Base-by-base conservation (phyloP, 768 basidiomycete species). In the Amanita thiersii region DNA sequence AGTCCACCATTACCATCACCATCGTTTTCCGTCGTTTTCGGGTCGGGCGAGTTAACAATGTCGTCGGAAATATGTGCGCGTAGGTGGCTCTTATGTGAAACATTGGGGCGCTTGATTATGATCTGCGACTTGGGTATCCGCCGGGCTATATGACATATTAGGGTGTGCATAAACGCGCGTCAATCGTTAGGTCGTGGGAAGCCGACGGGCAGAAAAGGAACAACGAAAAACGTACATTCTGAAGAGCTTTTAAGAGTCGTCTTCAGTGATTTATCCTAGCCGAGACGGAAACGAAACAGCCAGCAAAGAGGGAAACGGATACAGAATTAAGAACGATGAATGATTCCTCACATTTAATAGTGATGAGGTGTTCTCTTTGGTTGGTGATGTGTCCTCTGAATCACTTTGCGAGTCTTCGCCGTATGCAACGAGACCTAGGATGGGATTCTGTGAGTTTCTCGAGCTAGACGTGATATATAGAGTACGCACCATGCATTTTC, bases 301-400 rank as follows among this genome's bases (percentile, higher is more conserved):
- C 66, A 76, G 65, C 66, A 74, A 73, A 71, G 66, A 77, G 79
- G 77, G 75, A 80, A 81, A 77, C 69, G 61, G 61, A 50, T 52
- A 62, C 47, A 56, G 50, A 32, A 43, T 45, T 52, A 48, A 50
- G 45, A 50, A 53, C 61, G 56, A 56, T 52, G 60, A 69, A 64
- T n/a, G n/a, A 62, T 59, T 66, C 75, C 81, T 82, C 75, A 82
- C 81, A 81, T 79, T 66, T 51, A 63, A 51, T 45, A 49, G 43
- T 14, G 40, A 43, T n/a, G 41, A 26, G 23, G 28, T 32, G n/a
- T 37, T 52, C 31, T 56, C 56, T 32, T 60, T 56, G 32, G 54
- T 51, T n/a, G 61, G 55, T 3, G 65, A 52, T 29, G 58, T 61
- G 11, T 61, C 64, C 44, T 77, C 80, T 15, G 65, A 59, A 46